phyloP scores from a whole-genome alignment of 2,329 filamentous ascomycete species.

The Tolypocladium inflatum region DNA sequence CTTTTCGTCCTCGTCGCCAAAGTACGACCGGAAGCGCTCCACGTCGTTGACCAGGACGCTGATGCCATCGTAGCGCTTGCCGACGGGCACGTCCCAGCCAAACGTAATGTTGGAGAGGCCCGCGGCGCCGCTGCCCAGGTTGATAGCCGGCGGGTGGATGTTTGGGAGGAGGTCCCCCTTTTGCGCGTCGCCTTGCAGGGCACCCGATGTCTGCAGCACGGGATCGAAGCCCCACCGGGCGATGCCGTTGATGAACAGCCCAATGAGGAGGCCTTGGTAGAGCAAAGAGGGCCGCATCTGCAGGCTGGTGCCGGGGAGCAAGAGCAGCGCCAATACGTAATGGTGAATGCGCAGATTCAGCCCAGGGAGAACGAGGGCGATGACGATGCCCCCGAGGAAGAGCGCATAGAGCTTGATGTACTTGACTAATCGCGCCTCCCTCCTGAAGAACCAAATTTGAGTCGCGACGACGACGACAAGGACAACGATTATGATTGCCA shows the following conservation, averaged over 20 bases:
- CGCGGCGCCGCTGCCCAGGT: slow-evolving; percentile 23
- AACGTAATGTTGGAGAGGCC: slow-evolving; percentile 57
- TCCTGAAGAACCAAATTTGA: slow-evolving; percentile 78
- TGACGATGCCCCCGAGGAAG: slow-evolving; percentile 55
- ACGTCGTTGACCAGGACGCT: slow-evolving; percentile 80
- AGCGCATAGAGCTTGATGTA: slow-evolving; percentile 72
- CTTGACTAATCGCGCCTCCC: slow-evolving; percentile 69
- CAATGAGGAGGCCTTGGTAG: slow-evolving; percentile 83
- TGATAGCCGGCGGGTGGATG: slow-evolving; percentile 37
- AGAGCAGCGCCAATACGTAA: slow-evolving; percentile 79
- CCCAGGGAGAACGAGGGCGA: slow-evolving; percentile 63
- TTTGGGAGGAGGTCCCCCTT: slow-evolving; percentile 51
- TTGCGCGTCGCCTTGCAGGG: slow-evolving; percentile 60
- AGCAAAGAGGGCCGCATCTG: slow-evolving; percentile 77
- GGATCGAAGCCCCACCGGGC: slow-evolving; percentile 90
- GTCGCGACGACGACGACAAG: slow-evolving; percentile 59
- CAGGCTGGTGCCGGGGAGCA: slow-evolving; percentile 80
- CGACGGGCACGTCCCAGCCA: slow-evolving; percentile 34
- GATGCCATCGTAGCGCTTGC: slow-evolving; percentile 58
- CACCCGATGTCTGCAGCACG: slow-evolving; percentile 71
- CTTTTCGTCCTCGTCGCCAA: slow-evolving; percentile 38
- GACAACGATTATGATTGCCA: slow-evolving; percentile 66
- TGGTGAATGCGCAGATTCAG: slow-evolving; percentile 87
- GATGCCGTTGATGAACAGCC: slow-evolving; percentile 88
- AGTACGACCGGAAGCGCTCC: slow-evolving; percentile 67